Evolutionary conservation across 2,329 filamentous ascomycete species (phyloP), one percentile per base, ranked within the genome.

Genomic region (Penicillium decumbens): DNA sequence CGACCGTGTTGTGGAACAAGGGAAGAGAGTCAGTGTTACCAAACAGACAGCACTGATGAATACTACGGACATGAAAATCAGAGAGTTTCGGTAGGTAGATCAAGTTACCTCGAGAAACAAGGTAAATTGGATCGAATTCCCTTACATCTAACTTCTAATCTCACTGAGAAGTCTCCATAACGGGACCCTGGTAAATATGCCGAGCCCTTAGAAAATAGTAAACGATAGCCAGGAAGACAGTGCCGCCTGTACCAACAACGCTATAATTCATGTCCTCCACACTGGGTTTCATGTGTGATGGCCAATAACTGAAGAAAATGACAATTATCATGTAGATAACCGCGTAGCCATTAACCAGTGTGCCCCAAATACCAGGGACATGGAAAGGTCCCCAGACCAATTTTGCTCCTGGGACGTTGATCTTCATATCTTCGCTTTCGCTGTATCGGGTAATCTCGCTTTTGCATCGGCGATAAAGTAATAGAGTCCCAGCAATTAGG

Each of bases 221-320:
- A 8, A 66, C 53, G 10, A 67, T 54, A 0, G 68, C 66, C 41
- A 75, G 65, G n/a, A 70, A 33, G 50, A 72, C 63, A 12, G 66
- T 63, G 6, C 65, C 65, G 30, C 57, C 59, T 29, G 74, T 74
- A 37, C 76, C 70, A 27, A 75, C 61, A 24, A 67, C 56, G 13
- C 72, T 73, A 69, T 73, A 80, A 60, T 80, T 80, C 67, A 79
- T 77, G 4, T 67, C 68, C 9, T 52, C 54, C 1, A 64, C 60
- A 0, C 64, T 68, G 1, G 75, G 69, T 2, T 66, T 54, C 20
- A 69, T 65, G 0, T 55, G 48, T 1, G 66, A 56, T 1, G 77
- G 77, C 60, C 76, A 79, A 51, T 75, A 76, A 30, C 68, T 65
- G 56, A 78, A 76, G 47, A 78, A 65, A 50, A 75, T 71, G 7